phyloP scores from a whole-genome alignment of 768 basidiomycete genomes.

The Hericium erinaceus region DNA sequence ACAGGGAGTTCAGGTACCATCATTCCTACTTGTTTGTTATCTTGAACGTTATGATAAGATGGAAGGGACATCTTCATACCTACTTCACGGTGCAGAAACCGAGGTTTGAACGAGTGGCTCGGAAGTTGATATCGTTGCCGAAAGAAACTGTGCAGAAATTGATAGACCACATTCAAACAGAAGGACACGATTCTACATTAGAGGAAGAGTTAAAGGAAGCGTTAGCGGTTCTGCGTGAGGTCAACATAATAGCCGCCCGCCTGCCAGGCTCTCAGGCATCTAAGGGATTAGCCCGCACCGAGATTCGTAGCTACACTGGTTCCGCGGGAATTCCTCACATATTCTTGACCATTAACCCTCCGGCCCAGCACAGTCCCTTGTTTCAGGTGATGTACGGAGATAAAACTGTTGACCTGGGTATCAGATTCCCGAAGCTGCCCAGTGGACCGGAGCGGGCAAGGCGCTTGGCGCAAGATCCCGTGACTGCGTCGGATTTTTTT shows the following conservation, averaged over 20 bases:
- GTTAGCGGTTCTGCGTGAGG: conserved; percentile 17
- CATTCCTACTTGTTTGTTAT: too few relatives aligned
- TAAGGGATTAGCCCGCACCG: conserved; percentile 17
- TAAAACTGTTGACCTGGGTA: conserved; percentile 6
- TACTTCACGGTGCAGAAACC: conserved; percentile 13
- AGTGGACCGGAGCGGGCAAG: conserved; percentile 14
- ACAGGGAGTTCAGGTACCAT: conserved; percentile 12
- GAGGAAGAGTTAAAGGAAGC: conserved; percentile 14
- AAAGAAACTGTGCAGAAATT: neutral
- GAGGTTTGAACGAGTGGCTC: conserved; percentile 8
- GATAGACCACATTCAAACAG: conserved; percentile 7
- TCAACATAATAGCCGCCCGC: conserved; percentile 22
- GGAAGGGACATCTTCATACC: too few relatives aligned
- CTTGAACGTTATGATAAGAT: too few relatives aligned
- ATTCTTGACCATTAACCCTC: conserved; percentile 21
- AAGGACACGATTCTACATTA: conserved; percentile 2
- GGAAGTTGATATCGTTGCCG: conserved; percentile 3
- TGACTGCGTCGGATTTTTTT: conserved; percentile 24
- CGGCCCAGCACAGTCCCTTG: conserved; percentile 16
- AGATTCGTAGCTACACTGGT: conserved; percentile 20
- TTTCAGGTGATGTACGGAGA: conserved; percentile 23
- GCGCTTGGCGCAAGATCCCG: conserved; percentile 22
- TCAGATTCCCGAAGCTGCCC: conserved; percentile 16
- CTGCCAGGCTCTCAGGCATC: conserved; percentile 24
- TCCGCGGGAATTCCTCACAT: conserved; percentile 22